These are phyloP conservation scores for Venustampulla echinocandica DNA, from an alignment of 495 filamentous ascomycete species.

Conservation along the genomic window DNA sequence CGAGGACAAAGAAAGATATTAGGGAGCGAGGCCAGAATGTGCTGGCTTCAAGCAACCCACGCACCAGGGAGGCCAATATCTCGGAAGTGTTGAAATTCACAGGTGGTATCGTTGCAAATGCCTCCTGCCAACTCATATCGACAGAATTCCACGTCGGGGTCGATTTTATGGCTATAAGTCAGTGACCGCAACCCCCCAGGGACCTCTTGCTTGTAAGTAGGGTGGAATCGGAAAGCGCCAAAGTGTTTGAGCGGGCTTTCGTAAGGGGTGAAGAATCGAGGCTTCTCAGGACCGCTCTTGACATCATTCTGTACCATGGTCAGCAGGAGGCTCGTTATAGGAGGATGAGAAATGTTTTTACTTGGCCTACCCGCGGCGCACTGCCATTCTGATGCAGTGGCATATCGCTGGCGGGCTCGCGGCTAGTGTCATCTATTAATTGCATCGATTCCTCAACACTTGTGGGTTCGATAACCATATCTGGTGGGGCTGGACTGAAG, in stretches of 20 bases:
- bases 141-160: slow-evolving; percentile 64
- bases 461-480: not conserved
- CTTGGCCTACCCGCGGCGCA: slow-evolving; percentile 22
- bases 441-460: slow-evolving; percentile 6
- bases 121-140: slow-evolving; percentile 63
- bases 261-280: slow-evolving; percentile 56
- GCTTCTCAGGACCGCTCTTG: slow-evolving; percentile 2
- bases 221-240: slow-evolving; percentile 83
- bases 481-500: slow-evolving; percentile 22
- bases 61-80: slow-evolving; percentile 73
- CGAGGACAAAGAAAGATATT: slow-evolving; percentile 43
- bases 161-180: slow-evolving; percentile 85
- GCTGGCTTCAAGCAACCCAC: slow-evolving; percentile 32
- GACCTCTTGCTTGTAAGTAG: slow-evolving; percentile 58
- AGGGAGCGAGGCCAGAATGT: slow-evolving; percentile 15
- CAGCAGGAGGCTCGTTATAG: slow-evolving; percentile 4
- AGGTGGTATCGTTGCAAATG: slow-evolving; percentile 63
- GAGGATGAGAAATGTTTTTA: slow-evolving; percentile 27
- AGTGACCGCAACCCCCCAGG: slow-evolving; percentile 74
- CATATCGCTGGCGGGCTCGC: not conserved
- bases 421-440: not conserved
- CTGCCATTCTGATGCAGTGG: slow-evolving; percentile 17
- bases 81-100: slow-evolving; percentile 71
- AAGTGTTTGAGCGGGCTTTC: slow-evolving; percentile 74
- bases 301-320: slow-evolving; percentile 9